phyloP scores from a whole-genome alignment of 176 grass and related monocot species.

The Zea luxurians region DNA sequence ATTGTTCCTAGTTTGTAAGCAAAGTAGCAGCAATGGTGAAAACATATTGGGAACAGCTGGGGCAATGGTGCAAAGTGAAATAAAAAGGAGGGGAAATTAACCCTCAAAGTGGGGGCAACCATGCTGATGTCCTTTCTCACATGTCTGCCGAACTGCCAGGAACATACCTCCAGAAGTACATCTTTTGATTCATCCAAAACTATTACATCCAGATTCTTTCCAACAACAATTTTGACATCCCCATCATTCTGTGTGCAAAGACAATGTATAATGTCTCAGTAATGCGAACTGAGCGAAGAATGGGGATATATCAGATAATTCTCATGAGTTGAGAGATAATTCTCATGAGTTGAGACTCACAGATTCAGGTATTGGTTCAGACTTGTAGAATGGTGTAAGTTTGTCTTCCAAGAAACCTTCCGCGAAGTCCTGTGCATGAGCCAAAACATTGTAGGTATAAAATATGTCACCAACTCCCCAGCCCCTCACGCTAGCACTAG shows the following conservation, averaged over 20 bases:
- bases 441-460: neutral
- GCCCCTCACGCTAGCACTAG: neutral
- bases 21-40: neutral
- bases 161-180: slow-evolving; percentile 83
- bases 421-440: slow-evolving; percentile 57
- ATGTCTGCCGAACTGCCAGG: neutral
- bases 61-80: slow-evolving; percentile 3
- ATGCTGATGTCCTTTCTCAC: slow-evolving; percentile 21
- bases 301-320: slow-evolving; percentile 14
- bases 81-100: neutral
- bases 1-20: neutral
- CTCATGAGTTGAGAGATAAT: slow-evolving; percentile 9
- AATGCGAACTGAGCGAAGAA: neutral
- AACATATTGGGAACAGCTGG: neutral
- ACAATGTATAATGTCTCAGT: slow-evolving; percentile 23
- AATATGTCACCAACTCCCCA: neutral
- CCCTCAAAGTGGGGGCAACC: neutral
- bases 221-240: slow-evolving; percentile 91
- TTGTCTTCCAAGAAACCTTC: slow-evolving; percentile 77
- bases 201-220: slow-evolving; percentile 82
- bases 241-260: slow-evolving; percentile 67
- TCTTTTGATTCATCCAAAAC: slow-evolving; percentile 97
- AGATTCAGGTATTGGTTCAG: slow-evolving; percentile 75
- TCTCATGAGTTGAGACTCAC: slow-evolving; percentile 46
- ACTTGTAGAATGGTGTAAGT: slow-evolving; percentile 85